Conservation (phyloP, 306 rosid genomes). For the Prunus mongolica region DNA sequence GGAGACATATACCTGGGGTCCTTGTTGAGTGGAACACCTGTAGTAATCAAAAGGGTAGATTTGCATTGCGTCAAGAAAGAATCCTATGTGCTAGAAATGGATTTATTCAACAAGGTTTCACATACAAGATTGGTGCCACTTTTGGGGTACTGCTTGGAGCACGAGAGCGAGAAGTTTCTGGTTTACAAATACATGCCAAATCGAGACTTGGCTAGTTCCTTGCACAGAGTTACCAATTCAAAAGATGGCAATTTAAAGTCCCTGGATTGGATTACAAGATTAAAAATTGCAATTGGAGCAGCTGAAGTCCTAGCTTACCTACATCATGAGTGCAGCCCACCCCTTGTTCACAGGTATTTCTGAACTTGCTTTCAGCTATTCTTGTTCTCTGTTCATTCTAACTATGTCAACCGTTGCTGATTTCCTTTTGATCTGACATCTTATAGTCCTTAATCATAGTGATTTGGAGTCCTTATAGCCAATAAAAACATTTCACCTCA, state of each 20-base stretch:
- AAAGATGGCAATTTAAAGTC: conserved; percentile 49
- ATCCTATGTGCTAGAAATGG: conserved; percentile 55
- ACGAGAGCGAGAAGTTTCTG: conserved; percentile 66
- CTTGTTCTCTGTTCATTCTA: conserved; percentile 9
- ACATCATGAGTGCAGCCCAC: conserved; percentile 81
- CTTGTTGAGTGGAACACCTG: conserved; percentile 50
- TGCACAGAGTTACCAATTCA: conserved; percentile 43
- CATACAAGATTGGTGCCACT: conserved; percentile 77
- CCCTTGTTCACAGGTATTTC: conserved; percentile 82
- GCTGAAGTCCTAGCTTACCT: conserved; percentile 80
- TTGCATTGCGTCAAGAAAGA: conserved; percentile 44
- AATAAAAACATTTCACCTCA: neutral
- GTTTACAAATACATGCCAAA: conserved; percentile 84
- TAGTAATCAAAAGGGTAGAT: conserved; percentile 74
- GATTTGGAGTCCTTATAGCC: neutral
- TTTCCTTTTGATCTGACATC: neutral
- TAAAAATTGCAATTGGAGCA: conserved; percentile 89
- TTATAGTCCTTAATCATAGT: neutral
- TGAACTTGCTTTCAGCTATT: conserved; percentile 10
- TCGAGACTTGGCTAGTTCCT: conserved; percentile 75
- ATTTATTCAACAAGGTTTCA: conserved; percentile 64
- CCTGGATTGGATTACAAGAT: conserved; percentile 92
- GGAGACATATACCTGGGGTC: conserved; percentile 72
- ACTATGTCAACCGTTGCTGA: neutral
- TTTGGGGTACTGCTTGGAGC: conserved; percentile 82